Evolutionary conservation across 805 yeast species (phyloP).

Genomic region (Yamadazyma paraphyllophila): DNA sequence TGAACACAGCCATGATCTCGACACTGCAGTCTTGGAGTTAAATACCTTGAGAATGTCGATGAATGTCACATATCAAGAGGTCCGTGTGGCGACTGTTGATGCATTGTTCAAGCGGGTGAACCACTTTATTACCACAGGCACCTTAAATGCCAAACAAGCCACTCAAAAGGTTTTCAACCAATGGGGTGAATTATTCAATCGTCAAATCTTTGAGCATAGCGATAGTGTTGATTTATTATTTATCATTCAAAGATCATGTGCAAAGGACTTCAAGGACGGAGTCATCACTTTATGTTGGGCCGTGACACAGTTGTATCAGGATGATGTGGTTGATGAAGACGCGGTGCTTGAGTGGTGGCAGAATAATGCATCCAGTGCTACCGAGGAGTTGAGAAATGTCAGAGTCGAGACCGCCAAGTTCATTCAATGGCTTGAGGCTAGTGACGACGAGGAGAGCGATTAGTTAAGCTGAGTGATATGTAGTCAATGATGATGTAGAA

Average conservation of each 20-base stretch:
- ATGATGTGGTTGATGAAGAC: slow-evolving; percentile 81
- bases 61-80: slow-evolving; percentile 94
- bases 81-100: slow-evolving; percentile 72
- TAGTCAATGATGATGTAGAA: no score
- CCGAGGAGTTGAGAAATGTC: slow-evolving; percentile 45
- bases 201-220: slow-evolving; percentile 79
- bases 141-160: slow-evolving; percentile 75
- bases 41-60: slow-evolving; percentile 96
- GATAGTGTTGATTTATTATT: slow-evolving; percentile 75
- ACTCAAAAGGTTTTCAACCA: slow-evolving; percentile 67
- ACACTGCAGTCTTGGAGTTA: slow-evolving; percentile 87
- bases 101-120: slow-evolving; percentile 70
- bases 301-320: slow-evolving; percentile 66
- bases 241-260: slow-evolving; percentile 49
- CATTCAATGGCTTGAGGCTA: slow-evolving; percentile 84
- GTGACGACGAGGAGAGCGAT: slow-evolving; percentile 57
- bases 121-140: slow-evolving; percentile 73
- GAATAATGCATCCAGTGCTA: slow-evolving; percentile 29
- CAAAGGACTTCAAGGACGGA: slow-evolving; percentile 30
- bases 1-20: slow-evolving; percentile 88
- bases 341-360: slow-evolving; percentile 83
- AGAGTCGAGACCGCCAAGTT: slow-evolving; percentile 64
- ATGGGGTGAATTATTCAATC: slow-evolving; percentile 78
- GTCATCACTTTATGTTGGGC: slow-evolving; percentile 51
- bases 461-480: not conserved